These are phyloP conservation scores for Hordeum marinum DNA, from an alignment of 176 grass and related monocot genomes.

Conservation along the genomic window DNA sequence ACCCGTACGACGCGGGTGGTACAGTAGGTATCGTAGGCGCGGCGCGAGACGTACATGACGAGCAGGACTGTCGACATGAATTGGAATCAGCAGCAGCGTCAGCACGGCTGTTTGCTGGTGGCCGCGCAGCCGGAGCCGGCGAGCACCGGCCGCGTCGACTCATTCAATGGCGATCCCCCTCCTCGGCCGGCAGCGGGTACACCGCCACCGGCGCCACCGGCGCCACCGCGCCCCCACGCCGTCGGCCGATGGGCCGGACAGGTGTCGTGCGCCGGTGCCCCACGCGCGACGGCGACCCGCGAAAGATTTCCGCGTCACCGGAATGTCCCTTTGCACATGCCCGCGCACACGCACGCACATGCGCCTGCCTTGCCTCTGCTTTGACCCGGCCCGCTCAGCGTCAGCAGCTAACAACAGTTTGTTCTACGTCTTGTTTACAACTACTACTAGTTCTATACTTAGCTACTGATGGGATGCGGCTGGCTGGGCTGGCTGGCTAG, in stretches of 20 bases:
- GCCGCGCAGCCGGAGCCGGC: background rate
- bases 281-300: slow-evolving; percentile 13
- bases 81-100: background rate
- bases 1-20: no score
- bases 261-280: slow-evolving; percentile 21
- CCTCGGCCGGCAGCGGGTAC: background rate
- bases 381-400: background rate
- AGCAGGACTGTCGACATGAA: background rate
- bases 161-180: background rate
- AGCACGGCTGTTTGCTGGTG: slow-evolving; percentile 21
- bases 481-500: background rate
- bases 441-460: background rate
- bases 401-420: background rate
- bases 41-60: background rate
- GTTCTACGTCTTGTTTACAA: background rate
- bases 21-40: background rate
- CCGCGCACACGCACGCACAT: background rate
- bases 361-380: background rate
- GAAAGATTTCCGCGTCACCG: background rate
- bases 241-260: background rate
- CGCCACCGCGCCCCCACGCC: background rate
- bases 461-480: background rate
- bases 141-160: background rate
- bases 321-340: slow-evolving; percentile 22
- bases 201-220: no score